Evolutionary conservation across 192 early-diverging fungal genomes (phyloP).

Genomic region (Coemansia sp.): DNA sequence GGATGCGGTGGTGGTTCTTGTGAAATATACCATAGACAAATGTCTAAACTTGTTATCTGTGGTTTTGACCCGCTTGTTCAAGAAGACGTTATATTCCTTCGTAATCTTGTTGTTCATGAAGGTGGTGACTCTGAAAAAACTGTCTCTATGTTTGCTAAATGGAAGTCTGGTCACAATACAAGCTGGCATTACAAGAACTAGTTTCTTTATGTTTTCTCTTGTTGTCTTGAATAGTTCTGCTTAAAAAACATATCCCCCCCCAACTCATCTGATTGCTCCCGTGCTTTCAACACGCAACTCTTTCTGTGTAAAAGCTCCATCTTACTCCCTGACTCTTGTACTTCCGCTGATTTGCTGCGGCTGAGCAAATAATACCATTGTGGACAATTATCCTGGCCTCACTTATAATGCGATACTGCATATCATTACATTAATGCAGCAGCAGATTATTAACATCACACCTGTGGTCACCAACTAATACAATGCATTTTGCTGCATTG

Average conservation of each 20-base stretch:
- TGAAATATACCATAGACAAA: slow-evolving; percentile 29
- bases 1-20: slow-evolving; percentile 39
- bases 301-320: no score
- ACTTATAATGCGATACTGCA: no score
- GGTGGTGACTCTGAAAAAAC: slow-evolving; percentile 37
- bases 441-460: slow-evolving; percentile 2
- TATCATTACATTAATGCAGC: slow-evolving; percentile 4
- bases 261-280: background rate
- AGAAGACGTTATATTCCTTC: slow-evolving; percentile 46
- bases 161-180: slow-evolving; percentile 37
- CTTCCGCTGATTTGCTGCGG: background rate
- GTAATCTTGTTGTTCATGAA: slow-evolving; percentile 38
- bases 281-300: no score
- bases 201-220: slow-evolving; percentile 6
- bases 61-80: slow-evolving; percentile 35
- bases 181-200: slow-evolving; percentile 40
- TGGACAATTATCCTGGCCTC: no score
- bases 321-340: background rate
- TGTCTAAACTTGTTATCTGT: slow-evolving; percentile 42
- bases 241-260: background rate
- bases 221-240: background rate
- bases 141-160: slow-evolving; percentile 37
- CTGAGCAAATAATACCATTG: no score
- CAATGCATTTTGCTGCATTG: no score
- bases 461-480: no score